Percentiles rank a stretch among this genome's conserved stretches.
These are phyloP conservation scores for Botrytis sinoallii DNA, from an alignment of 2,329 filamentous ascomycete genomes.

Conservation along the genomic window DNA sequence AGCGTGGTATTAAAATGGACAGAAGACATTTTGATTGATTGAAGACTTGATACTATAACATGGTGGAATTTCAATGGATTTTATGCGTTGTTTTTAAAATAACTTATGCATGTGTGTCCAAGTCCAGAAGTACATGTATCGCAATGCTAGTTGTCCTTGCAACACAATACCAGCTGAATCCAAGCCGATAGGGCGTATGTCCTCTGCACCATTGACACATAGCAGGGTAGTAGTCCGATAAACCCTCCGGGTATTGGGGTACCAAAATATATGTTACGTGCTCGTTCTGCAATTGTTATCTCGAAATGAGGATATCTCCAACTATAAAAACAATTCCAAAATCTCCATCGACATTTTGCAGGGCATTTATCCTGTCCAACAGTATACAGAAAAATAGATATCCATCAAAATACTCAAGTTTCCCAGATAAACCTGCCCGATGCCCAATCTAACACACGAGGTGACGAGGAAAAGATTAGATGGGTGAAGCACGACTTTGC, in stretches of 20 bases:
- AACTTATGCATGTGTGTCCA: no score
- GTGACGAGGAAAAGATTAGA: neutral
- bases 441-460: no score
- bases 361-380: neutral
- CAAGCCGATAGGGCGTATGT: no score
- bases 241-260: neutral
- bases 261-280: neutral
- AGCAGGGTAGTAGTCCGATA: neutral
- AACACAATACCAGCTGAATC: no score
- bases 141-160: no score
- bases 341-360: neutral
- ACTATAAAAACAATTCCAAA: neutral
- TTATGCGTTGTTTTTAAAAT: no score
- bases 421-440: neutral
- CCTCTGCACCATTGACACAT: neutral
- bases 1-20: no score
- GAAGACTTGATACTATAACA: no score
- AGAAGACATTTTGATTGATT: no score
- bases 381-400: neutral
- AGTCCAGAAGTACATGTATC: no score
- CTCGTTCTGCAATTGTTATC: neutral
- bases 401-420: neutral
- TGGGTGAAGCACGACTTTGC: neutral
- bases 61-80: no score
- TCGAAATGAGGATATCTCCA: neutral